Evolutionary conservation across 2,329 filamentous ascomycete species (phyloP).

Genomic region (Waltergamsia citrina): DNA sequence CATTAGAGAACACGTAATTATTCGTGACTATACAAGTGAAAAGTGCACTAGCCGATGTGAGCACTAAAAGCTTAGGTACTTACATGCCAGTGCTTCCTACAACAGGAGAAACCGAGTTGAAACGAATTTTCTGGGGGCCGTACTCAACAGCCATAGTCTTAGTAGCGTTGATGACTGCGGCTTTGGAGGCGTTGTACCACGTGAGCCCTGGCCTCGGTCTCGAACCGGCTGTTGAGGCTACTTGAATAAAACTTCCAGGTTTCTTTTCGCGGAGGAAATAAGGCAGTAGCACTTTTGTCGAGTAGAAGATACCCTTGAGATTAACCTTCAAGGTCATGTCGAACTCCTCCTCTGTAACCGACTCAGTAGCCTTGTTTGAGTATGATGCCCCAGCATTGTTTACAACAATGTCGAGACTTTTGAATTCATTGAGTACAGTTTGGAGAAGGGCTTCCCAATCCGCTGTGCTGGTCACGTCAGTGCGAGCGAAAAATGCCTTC

Average conservation of each 20-base stretch:
- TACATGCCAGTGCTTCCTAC: conserved; percentile 5
- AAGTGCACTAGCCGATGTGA: too few relatives aligned
- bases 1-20: too few relatives aligned
- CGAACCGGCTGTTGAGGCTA: conserved; percentile 66
- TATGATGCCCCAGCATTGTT: conserved; percentile 17
- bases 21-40: too few relatives aligned
- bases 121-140: conserved; percentile 68
- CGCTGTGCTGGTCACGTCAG: conserved; percentile 3
- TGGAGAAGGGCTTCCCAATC: conserved; percentile 5
- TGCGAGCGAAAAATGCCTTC: conserved; percentile 1
- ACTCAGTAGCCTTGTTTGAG: conserved; percentile 21
- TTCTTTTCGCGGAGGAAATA: conserved; percentile 61
- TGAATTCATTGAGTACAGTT: conserved; percentile 5
- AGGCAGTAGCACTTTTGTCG: conserved; percentile 65
- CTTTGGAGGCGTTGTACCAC: conserved; percentile 77
- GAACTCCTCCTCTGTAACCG: conserved; percentile 67
- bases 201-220: conserved; percentile 65
- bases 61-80: too few relatives aligned
- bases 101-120: conserved; percentile 66
- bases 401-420: conserved; percentile 20
- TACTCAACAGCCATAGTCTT: conserved; percentile 55
- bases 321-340: conserved; percentile 75
- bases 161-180: conserved; percentile 45
- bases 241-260: conserved; percentile 66
- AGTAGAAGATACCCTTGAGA: conserved; percentile 80